Evolutionary conservation across 305 asterid genomes (phyloP), one percentile per base, ranked within the genome.

Genomic region (Fraxinus velutina): DNA sequence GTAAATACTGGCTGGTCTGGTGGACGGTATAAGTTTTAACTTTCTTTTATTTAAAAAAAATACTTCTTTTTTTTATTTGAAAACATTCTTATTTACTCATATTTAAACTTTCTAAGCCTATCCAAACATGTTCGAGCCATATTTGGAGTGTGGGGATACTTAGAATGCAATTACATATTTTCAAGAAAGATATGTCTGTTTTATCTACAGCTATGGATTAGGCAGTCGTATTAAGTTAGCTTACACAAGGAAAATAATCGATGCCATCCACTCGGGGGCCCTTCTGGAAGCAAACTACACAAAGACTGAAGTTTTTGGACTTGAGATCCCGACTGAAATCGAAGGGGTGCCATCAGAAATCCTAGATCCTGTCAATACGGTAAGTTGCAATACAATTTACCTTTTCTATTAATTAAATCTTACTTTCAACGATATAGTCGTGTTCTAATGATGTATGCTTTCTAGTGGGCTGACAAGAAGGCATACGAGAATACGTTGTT

Each of bases 1-100:
- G 97, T 95, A 36, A 93, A 93, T 87, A 95, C 99, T 29, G 98
- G 99, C 79, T 95, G 98, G 99, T 93, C 98, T 2, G 98, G 97
- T 60, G 98, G 98, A 87, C 92, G 98, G 97, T 94, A 91, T 47
- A 55, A 12, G 74, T 6, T 66, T 19, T 0, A 36, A 55, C 30
- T 55, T 75, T 29, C 66, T 55, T 55, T 55, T 55, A 55, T 5
- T 17, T 0, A 55, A 17, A 55, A 52, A n/a, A 7, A 5, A 15
- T 4, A 55, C 3, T 55, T 17, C 24, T 55, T 55, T 55, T n/a
- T 19, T 5, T 5, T 17, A 55, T 55, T 55, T 55, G 66, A 55
- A 55, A 55, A 5, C 66, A 17, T 55, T 21, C 7, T 50, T 50
- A 50, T 50, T 50, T 50, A 50, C 60, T 50, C 60, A 50, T 50